phyloP scores from a whole-genome alignment of 2,329 filamentous ascomycete genomes.

The Talaromyces verruculosus region DNA sequence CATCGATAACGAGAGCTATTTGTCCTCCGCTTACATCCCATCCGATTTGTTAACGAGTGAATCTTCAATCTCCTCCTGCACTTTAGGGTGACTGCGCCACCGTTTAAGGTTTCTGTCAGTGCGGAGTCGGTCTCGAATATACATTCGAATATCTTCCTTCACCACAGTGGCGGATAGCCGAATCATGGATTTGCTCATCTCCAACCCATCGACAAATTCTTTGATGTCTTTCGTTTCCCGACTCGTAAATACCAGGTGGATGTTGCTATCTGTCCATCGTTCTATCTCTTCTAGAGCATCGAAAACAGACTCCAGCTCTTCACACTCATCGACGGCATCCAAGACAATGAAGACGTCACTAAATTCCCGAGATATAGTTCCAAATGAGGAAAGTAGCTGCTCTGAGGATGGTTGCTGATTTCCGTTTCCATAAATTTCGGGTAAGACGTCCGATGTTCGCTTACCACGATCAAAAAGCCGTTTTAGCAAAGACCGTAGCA shows the following conservation, averaged over 20 bases:
- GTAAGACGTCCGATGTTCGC: slow-evolving; percentile 24
- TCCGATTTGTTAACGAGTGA: slow-evolving; percentile 17
- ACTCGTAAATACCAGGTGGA: slow-evolving; percentile 15
- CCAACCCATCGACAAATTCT: slow-evolving; percentile 12
- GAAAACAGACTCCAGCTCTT: slow-evolving; percentile 12
- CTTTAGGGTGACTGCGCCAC: slow-evolving; percentile 10
- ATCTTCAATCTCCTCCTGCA: slow-evolving; percentile 19
- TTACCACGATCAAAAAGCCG: slow-evolving; percentile 22
- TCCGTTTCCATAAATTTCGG: slow-evolving; percentile 24
- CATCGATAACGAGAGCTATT: not conserved
- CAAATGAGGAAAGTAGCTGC: slow-evolving; percentile 7
- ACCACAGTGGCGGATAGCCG: slow-evolving; percentile 9
- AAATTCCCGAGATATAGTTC: slow-evolving; percentile 24
- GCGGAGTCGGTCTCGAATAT: slow-evolving; percentile 13
- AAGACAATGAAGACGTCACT: slow-evolving; percentile 36
- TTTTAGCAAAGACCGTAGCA: slow-evolving; percentile 18
- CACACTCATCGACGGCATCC: slow-evolving; percentile 20
- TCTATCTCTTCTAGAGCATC: slow-evolving; percentile 16
- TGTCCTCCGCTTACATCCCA: slow-evolving; percentile 14
- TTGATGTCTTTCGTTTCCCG: slow-evolving; percentile 19
- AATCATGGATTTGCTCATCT: not conserved
- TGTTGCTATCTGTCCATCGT: not conserved
- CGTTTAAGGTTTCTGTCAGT: slow-evolving; percentile 18
- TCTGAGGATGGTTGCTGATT: slow-evolving; percentile 5
- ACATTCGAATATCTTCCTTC: slow-evolving; percentile 19